These are phyloP conservation scores for Tranzscheliella williamsii DNA, from an alignment of 1,284 basidiomycete genomes.

Conservation along the genomic window DNA sequence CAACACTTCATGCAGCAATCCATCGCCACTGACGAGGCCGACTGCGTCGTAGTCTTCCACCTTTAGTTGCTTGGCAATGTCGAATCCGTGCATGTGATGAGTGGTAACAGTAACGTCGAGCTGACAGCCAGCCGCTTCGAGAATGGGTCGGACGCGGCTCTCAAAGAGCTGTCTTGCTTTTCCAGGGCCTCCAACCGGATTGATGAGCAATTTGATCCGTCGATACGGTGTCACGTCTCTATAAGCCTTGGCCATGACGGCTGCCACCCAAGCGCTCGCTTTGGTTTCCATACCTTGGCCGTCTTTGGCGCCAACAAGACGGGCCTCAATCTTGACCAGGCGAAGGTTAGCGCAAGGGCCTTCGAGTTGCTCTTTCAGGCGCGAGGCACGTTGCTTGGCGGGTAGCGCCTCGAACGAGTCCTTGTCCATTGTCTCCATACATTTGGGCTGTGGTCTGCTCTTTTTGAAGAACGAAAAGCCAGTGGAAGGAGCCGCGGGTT, in stretches of 20 bases:
- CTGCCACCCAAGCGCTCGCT: slow-evolving; percentile 26
- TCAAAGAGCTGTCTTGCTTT: slow-evolving; percentile 70
- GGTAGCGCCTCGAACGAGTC: slow-evolving; percentile 11
- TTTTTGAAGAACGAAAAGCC: slow-evolving; percentile 34
- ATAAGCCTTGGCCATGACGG: slow-evolving; percentile 38
- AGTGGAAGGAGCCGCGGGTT: background rate
- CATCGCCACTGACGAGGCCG: slow-evolving; percentile 85
- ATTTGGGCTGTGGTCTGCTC: slow-evolving; percentile 7
- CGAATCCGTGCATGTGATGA: slow-evolving; percentile 71
- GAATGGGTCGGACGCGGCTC: slow-evolving; percentile 76
- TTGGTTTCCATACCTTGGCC: slow-evolving; percentile 13
- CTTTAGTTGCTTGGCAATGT: slow-evolving; percentile 70
- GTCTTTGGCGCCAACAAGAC: slow-evolving; percentile 2
- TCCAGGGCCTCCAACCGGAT: slow-evolving; percentile 84
- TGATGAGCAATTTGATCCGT: slow-evolving; percentile 71
- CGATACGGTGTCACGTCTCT: slow-evolving; percentile 25
- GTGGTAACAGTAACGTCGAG: slow-evolving; percentile 68
- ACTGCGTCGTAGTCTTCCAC: slow-evolving; percentile 70
- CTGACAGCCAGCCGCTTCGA: slow-evolving; percentile 74
- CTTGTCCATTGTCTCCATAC: slow-evolving; percentile 19
- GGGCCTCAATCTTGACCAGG: slow-evolving; percentile 49
- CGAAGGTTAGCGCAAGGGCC: slow-evolving; percentile 47
- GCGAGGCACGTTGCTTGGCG: slow-evolving; percentile 7
- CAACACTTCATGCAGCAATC: slow-evolving; percentile 84
- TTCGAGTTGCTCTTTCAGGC: slow-evolving; percentile 34